Base-by-base conservation (phyloP, 1,284 basidiomycete genomes). In the Mycena citricolor region DNA sequence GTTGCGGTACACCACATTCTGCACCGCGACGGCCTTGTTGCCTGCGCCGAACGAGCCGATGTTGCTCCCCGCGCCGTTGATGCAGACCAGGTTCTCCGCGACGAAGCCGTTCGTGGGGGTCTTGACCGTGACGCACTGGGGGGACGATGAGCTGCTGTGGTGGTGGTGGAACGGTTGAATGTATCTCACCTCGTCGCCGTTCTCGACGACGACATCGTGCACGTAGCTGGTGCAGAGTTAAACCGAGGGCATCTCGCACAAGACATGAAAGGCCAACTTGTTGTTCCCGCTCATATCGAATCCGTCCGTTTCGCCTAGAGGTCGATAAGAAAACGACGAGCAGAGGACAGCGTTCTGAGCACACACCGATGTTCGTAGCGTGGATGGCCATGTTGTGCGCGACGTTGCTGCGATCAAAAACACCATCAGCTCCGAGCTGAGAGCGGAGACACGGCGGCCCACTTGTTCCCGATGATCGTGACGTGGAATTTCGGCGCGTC, bases 91-190 rank as follows among this genome's bases (percentile, higher is more conserved):
- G 7, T 41, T 24, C 25, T 54, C 53, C 11, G 48, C 56, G 17
- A 54, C 39, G 32, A 58, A 57, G 4, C 56, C 56, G 26, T 58
- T 57, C 4, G 56, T 58, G 5, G 56, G 56, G 2, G 55, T 55
- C 32, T 58, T 58, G 29, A 58, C 56, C 2, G 55, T 58, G 14
- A 58, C 56, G 23, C 53, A 54, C 34, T 54, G 20, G n/a, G n/a
- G n/a, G 29, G 13, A 24, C 21, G 24, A 28, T 8, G 14, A 5
- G 8, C 2, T 8, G 16, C 7, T 23, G 21, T 19, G n/a, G n/a
- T n/a, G n/a, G n/a, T n/a, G n/a, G n/a, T n/a, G n/a, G n/a, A n/a
- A n/a, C n/a, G n/a, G n/a, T n/a, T n/a, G n/a, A n/a, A n/a, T n/a
- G n/a, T n/a, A n/a, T n/a, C n/a, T n/a, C n/a, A n/a, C 38, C 42